Evolutionary conservation across 345 rosid genomes (phyloP).

Genomic region (Camelina hispida): DNA sequence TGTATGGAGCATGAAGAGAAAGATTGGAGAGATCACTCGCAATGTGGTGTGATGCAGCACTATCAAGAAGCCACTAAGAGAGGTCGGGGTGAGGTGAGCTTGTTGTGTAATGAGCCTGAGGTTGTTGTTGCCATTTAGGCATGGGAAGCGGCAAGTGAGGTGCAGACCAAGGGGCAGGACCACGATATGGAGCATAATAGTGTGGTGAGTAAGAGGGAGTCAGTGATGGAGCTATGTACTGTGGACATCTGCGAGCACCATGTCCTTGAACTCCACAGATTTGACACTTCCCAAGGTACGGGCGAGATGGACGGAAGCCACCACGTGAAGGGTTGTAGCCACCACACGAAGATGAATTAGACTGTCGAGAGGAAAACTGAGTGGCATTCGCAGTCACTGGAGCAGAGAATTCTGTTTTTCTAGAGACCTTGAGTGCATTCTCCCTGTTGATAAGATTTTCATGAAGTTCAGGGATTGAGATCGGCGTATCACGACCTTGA

Average conservation of each 20-base stretch:
- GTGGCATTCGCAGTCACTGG: background rate
- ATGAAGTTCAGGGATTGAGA: background rate
- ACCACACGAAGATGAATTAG: no score
- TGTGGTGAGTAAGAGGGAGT: background rate
- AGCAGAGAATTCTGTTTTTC: fast-evolving
- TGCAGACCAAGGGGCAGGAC: fast-evolving
- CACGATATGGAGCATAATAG: background rate
- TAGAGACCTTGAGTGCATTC: fast-evolving
- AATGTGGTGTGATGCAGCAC: background rate
- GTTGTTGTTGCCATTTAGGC: background rate
- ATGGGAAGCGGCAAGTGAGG: background rate
- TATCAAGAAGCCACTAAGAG: background rate
- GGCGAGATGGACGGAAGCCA: fast-evolving
- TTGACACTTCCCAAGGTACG: background rate
- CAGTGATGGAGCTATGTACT: fast-evolving
- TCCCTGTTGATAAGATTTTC: background rate
- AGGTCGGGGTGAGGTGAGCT: background rate
- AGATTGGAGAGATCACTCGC: background rate
- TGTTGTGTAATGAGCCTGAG: background rate
- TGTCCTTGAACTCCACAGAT: background rate
- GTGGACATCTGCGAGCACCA: background rate
- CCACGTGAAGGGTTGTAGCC: background rate
- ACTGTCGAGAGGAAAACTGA: fast-evolving
- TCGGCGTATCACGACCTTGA: background rate
- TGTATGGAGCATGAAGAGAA: background rate